These are phyloP conservation scores for Nannochloropsis oceanica DNA, from an alignment of 108 stramenopile genomes.

Conservation along the genomic window DNA sequence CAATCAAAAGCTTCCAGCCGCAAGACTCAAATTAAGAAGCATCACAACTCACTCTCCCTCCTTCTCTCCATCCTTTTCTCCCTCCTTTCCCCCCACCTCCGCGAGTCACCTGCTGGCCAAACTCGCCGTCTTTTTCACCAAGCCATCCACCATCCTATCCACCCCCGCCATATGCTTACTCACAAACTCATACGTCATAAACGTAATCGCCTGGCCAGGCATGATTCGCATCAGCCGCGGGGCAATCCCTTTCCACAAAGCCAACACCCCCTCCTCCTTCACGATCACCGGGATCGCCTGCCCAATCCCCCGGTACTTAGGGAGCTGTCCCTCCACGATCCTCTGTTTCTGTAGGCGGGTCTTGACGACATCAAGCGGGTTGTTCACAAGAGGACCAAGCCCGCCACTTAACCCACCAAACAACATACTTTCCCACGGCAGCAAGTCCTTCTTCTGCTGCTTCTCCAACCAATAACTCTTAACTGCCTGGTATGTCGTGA, in stretches of 20 bases:
- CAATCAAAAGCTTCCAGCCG: too few relatives aligned
- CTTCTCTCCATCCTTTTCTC: neutral
- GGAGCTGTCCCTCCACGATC: constrained; percentile 44
- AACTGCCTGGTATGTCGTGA: constrained; percentile 69
- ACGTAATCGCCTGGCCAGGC: constrained; percentile 95
- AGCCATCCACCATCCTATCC: neutral
- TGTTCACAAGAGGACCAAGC: constrained; percentile 81
- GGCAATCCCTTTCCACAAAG: constrained; percentile 91
- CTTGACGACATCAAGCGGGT: constrained; percentile 88
- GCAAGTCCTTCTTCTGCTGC: constrained; percentile 36
- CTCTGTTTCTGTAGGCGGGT: constrained; percentile 91
- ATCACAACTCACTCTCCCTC: neutral
- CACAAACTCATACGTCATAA: constrained; percentile 30
- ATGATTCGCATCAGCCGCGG: constrained; percentile 77
- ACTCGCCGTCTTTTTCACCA: neutral
- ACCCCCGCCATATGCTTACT: neutral
- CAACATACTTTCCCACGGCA: constrained; percentile 67
- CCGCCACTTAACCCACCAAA: constrained; percentile 82
- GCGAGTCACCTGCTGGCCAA: neutral
- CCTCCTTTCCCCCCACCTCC: neutral
- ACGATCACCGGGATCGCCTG: constrained; percentile 64
- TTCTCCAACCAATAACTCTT: constrained; percentile 41
- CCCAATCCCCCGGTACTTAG: constrained; percentile 63
- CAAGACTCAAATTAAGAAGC: too few relatives aligned
- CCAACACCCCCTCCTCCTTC: constrained; percentile 72